Evolutionary conservation across 164 flowering plant species (phyloP).

Genomic region (Hamamelis virginiana): DNA sequence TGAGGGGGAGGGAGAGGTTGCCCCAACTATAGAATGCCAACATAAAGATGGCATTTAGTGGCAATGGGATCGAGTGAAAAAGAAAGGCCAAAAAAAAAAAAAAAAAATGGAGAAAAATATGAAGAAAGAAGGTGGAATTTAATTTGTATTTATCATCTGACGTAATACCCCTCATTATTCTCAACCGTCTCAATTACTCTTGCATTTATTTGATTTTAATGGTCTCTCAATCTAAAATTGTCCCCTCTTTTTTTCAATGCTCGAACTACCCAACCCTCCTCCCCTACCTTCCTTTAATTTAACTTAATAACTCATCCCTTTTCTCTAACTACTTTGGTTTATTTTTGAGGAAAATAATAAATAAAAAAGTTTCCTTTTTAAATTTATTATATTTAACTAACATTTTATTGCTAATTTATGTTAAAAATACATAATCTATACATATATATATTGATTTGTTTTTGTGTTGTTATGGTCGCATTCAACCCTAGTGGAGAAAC

Average conservation of each 20-base stretch:
- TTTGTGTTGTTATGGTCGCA: too few species aligned
- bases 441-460: too few species aligned
- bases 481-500: too few species aligned
- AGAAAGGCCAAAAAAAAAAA: conserved; percentile 8
- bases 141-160: conserved; percentile 78
- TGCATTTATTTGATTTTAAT: conserved; percentile 72
- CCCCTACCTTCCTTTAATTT: too few species aligned
- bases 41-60: conserved; percentile 36
- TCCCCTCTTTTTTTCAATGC: conserved; percentile 47
- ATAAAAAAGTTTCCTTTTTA: too few species aligned
- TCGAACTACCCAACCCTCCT: conserved; percentile 45
- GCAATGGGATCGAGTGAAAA: conserved; percentile 14
- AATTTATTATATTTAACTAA: too few species aligned
- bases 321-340: background rate
- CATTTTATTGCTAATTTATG: too few species aligned
- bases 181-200: conserved; percentile 86
- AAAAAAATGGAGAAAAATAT: conserved; percentile 2
- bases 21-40: conserved; percentile 18
- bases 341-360: too few species aligned
- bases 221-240: conserved; percentile 29
- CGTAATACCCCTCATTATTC: conserved; percentile 63
- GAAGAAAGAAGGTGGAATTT: conserved; percentile 32
- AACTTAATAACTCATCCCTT: conserved; percentile 10
- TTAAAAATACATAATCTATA: too few species aligned
- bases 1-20: conserved; percentile 9